A percentile compares a stretch with the other conserved stretches of the same genome.
Evolutionary conservation across 106 monocot species (phyloP).

Genomic region (Xerophyta viscosa): DNA sequence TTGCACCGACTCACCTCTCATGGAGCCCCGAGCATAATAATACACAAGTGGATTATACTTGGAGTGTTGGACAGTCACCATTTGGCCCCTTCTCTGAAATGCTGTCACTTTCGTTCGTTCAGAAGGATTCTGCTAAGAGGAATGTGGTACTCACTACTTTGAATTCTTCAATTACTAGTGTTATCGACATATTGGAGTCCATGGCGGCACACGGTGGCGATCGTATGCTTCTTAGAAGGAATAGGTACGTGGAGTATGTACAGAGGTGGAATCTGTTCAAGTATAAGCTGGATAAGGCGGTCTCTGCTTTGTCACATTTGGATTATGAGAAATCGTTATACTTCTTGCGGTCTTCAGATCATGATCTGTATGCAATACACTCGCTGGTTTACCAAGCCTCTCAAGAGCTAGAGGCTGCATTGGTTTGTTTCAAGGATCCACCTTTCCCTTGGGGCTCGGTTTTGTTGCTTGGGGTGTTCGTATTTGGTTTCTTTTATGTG

Average conservation of each 20-base stretch:
- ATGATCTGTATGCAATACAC: slow-evolving; percentile 84
- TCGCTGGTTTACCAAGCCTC: slow-evolving; percentile 68
- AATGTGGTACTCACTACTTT: slow-evolving; percentile 69
- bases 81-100: slow-evolving; percentile 87
- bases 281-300: slow-evolving; percentile 72
- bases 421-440: slow-evolving; percentile 91
- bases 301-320: slow-evolving; percentile 74
- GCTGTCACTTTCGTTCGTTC: slow-evolving; percentile 74
- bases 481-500: slow-evolving; percentile 64
- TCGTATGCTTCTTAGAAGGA: slow-evolving; percentile 51
- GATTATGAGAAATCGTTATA: slow-evolving; percentile 76
- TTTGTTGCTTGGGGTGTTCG: slow-evolving; percentile 36
- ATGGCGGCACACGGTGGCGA: slow-evolving; percentile 78
- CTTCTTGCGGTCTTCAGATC: slow-evolving; percentile 76
- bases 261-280: slow-evolving; percentile 92
- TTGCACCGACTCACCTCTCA: slow-evolving; percentile 74
- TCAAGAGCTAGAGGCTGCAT: slow-evolving; percentile 80
- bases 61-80: slow-evolving; percentile 93
- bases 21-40: slow-evolving; percentile 79
- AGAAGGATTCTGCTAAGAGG: slow-evolving; percentile 78
- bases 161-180: slow-evolving; percentile 72
- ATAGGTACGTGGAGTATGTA: slow-evolving; percentile 57
- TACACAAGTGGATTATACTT: slow-evolving; percentile 80
- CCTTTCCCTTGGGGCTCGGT: slow-evolving; percentile 82
- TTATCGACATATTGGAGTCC: slow-evolving; percentile 52